Percentiles rank a stretch among this genome's conserved stretches.
These are phyloP conservation scores for Acanthamoeba castellanii DNA, from an alignment of 208 protist genomes.

Conservation along the genomic window DNA sequence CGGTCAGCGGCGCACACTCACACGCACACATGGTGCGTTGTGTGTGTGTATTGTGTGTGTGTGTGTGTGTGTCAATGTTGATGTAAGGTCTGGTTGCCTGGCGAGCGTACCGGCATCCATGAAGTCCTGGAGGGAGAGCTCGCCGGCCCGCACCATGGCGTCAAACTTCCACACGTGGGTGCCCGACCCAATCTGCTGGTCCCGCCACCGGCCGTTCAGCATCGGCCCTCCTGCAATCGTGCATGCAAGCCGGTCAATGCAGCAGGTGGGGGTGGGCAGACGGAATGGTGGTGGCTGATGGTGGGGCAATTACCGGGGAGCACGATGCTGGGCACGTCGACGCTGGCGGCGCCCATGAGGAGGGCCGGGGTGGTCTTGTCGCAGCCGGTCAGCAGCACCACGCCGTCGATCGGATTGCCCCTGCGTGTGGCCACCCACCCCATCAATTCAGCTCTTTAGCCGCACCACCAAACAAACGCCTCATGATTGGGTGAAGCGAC, in stretches of 20 bases:
- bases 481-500: not conserved
- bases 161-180: constrained; percentile 20
- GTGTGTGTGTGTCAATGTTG: too few species aligned
- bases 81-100: too few species aligned
- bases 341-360: constrained; percentile 3
- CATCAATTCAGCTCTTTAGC: too few species aligned
- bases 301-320: not conserved
- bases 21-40: too few species aligned
- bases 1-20: too few species aligned
- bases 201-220: not conserved
- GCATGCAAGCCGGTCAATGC: too few species aligned
- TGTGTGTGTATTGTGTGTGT: too few species aligned
- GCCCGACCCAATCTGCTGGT: constrained; percentile 8
- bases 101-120: not conserved
- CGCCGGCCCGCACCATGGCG: not conserved
- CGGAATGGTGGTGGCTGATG: too few species aligned
- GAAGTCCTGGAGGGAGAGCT: not conserved
- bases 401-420: not conserved
- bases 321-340: constrained; percentile 15
- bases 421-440: not conserved
- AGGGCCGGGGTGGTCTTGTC: constrained; percentile 18
- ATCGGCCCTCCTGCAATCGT: not conserved
- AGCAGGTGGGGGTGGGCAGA: too few species aligned
- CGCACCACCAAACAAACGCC: too few species aligned
- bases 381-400: constrained; percentile 15